Evolutionary conservation across 2,329 filamentous ascomycete species (phyloP).

Genomic region (Trichoderma guizhouense): DNA sequence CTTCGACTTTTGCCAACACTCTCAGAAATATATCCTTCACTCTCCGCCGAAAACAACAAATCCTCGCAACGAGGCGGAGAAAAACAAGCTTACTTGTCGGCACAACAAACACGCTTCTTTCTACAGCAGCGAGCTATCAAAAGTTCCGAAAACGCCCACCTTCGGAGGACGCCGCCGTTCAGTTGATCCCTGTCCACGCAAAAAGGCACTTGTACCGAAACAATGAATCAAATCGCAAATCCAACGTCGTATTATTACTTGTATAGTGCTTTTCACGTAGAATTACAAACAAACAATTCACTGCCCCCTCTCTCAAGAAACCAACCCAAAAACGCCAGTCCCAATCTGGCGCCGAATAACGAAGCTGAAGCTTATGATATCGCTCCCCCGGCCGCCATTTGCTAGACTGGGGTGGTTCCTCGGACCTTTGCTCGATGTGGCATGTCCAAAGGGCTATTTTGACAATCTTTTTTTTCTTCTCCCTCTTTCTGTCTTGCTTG

Average conservation of each 20-base stretch:
- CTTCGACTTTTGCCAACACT: not conserved
- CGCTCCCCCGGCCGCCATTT: not conserved
- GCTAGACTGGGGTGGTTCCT: not conserved
- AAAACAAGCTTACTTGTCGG: not conserved
- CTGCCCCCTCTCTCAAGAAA: not conserved
- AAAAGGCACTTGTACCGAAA: not conserved
- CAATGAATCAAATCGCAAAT: not conserved
- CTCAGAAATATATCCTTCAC: not conserved
- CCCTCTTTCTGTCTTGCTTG: not conserved
- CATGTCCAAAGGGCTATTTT: not conserved
- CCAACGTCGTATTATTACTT: not conserved
- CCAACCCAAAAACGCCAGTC: not conserved
- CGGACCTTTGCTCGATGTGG: constrained; percentile 1
- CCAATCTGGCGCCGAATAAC: not conserved
- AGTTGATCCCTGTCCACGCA: not conserved
- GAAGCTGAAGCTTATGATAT: not conserved
- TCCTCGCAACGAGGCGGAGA: not conserved
- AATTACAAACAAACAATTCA: not conserved
- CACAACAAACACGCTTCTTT: not conserved
- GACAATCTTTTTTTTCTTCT: not conserved
- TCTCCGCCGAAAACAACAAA: not conserved
- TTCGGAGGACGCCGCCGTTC: constrained; percentile 1
- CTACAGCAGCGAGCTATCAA: not conserved
- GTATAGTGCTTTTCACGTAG: not conserved
- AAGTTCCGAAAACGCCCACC: constrained; percentile 7